Percentiles rank a stretch among this genome's conserved stretches.
Evolutionary conservation across 768 basidiomycete genomes (phyloP).

Genomic region (Suillus cothurnatus): DNA sequence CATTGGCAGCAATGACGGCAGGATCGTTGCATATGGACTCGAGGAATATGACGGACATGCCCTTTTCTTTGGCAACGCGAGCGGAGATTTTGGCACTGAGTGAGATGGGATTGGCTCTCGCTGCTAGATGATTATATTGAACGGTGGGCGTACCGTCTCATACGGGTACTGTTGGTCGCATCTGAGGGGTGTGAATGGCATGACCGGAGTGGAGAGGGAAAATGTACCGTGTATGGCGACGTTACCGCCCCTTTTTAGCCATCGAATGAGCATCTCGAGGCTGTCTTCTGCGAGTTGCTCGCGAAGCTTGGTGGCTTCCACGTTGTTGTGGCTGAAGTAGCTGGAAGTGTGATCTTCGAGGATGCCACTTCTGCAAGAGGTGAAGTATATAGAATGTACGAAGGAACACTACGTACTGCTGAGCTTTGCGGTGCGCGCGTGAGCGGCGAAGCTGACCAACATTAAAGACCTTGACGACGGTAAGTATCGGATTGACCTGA

Average conservation of each 20-base stretch:
- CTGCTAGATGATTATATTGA: background rate
- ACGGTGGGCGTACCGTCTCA: slow-evolving; percentile 57
- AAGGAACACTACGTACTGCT: slow-evolving; percentile 51
- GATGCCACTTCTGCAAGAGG: slow-evolving; percentile 62
- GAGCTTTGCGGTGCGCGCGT: slow-evolving; percentile 78
- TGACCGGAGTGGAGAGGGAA: background rate
- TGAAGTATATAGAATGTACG: slow-evolving; percentile 1
- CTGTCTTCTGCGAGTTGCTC: slow-evolving; percentile 89
- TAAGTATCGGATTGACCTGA: slow-evolving; percentile 6
- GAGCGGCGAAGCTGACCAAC: slow-evolving; percentile 92
- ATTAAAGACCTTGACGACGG: slow-evolving; percentile 80
- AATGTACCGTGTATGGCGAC: slow-evolving; percentile 92
- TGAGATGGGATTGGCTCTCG: slow-evolving; percentile 6
- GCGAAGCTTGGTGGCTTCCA: slow-evolving; percentile 71
- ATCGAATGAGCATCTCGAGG: slow-evolving; percentile 91
- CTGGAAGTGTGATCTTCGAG: slow-evolving; percentile 89
- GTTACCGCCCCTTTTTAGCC: slow-evolving; percentile 95
- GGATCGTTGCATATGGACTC: slow-evolving; percentile 97
- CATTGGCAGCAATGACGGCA: slow-evolving; percentile 90
- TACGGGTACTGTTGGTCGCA: slow-evolving; percentile 90
- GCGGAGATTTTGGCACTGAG: slow-evolving; percentile 78
- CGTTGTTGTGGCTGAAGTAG: slow-evolving; percentile 89
- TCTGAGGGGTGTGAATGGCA: slow-evolving; percentile 48
- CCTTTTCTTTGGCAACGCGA: slow-evolving; percentile 84
- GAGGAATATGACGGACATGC: slow-evolving; percentile 87